Conservation (phyloP, 2,329 filamentous ascomycete species). For the Rhynchosporium secalis region DNA sequence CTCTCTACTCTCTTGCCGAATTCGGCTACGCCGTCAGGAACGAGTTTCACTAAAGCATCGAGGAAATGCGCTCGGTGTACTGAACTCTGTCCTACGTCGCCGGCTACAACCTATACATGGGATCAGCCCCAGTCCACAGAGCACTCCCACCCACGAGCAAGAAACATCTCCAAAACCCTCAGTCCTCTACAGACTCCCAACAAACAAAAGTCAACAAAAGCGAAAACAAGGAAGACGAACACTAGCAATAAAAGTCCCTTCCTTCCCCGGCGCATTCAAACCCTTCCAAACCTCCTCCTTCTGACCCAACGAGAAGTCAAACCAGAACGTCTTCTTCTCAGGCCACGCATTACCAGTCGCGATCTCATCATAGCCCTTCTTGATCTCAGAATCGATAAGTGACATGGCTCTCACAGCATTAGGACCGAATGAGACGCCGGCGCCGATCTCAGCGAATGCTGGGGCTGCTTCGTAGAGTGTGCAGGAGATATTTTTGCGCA, state of each 20-base stretch:
- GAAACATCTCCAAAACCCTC: background rate
- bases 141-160: background rate
- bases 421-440: slow-evolving; percentile 38
- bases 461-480: slow-evolving; percentile 38
- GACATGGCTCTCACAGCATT: slow-evolving; percentile 37
- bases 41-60: slow-evolving; percentile 39
- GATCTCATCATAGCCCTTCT: slow-evolving; percentile 31
- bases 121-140: background rate
- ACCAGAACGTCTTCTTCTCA: slow-evolving; percentile 34
- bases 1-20: slow-evolving; percentile 42
- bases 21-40: slow-evolving; percentile 42
- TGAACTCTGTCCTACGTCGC: slow-evolving; percentile 32
- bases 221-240: background rate
- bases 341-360: slow-evolving; percentile 33
- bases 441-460: slow-evolving; percentile 39
- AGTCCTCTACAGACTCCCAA: background rate
- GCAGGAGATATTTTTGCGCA: slow-evolving; percentile 35
- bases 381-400: slow-evolving; percentile 36
- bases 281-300: slow-evolving; percentile 31
- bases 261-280: slow-evolving; percentile 24
- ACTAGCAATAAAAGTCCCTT: slow-evolving; percentile 25
- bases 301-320: slow-evolving; percentile 36
- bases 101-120: slow-evolving; percentile 21
- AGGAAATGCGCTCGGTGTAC: slow-evolving; percentile 39
- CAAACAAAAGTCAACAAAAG: background rate